These are phyloP conservation scores for Mycena belliarum DNA, from an alignment of 768 basidiomycete genomes.

Conservation along the genomic window DNA sequence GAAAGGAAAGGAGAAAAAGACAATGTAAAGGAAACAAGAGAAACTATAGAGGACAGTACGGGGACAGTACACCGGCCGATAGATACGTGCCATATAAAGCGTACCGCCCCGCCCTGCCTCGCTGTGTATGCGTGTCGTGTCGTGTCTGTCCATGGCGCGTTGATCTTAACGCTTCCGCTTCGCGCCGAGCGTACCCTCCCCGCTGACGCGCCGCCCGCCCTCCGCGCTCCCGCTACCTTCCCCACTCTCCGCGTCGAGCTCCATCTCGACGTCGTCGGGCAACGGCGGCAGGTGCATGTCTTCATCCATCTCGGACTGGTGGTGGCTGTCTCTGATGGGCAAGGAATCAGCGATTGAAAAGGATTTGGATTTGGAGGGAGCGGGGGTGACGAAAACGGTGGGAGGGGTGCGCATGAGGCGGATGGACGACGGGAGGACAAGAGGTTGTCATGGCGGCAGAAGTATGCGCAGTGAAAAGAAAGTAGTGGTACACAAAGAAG, in stretches of 20 bases:
- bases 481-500: too few species aligned
- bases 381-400: neutral
- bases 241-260: conserved; percentile 8
- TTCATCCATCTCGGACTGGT: too few species aligned
- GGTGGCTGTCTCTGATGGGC: too few species aligned
- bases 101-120: neutral
- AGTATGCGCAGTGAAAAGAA: too few species aligned
- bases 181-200: conserved; percentile 2
- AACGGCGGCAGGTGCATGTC: conserved; percentile 1
- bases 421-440: neutral
- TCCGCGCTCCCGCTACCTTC: conserved; percentile 10
- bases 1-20: too few species aligned
- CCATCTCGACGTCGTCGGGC: conserved; percentile 10
- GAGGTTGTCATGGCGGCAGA: neutral
- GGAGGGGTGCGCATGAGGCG: too few species aligned
- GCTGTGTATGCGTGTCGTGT: too few species aligned
- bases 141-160: too few species aligned
- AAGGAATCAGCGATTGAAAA: conserved; percentile 1
- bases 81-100: too few species aligned
- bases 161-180: conserved; percentile 12
- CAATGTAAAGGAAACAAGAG: too few species aligned
- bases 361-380: neutral
- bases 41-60: too few species aligned
- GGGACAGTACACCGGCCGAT: too few species aligned
- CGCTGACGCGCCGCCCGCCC: neutral